These are phyloP conservation scores for Ogataea trehaloabstinens DNA, from an alignment of 805 yeast species.

Conservation along the genomic window DNA sequence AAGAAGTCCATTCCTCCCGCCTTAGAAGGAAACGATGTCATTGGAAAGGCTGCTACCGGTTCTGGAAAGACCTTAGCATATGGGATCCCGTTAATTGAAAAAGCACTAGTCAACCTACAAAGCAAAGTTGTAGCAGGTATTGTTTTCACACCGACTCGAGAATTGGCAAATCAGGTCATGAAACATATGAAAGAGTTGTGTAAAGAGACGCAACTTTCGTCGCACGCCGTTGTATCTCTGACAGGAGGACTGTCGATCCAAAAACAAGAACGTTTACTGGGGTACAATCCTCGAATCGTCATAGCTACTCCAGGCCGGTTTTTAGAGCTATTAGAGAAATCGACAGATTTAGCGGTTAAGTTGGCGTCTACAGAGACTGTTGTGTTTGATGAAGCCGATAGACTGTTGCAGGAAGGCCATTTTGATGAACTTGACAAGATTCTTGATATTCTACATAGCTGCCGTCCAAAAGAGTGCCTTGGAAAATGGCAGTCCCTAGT, in stretches of 20 bases:
- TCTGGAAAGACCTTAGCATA: conserved; percentile 97
- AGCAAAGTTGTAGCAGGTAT: conserved; percentile 61
- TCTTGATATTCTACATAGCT: conserved; percentile 57
- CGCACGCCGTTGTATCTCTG: conserved; percentile 60
- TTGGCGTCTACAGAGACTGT: conserved; percentile 46
- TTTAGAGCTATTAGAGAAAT: conserved; percentile 73
- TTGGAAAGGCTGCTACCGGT: conserved; percentile 97
- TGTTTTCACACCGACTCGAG: conserved; percentile 93
- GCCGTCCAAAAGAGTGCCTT: conserved; percentile 40
- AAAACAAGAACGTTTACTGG: conserved; percentile 81
- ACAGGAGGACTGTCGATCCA: conserved; percentile 96
- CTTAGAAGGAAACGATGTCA: conserved; percentile 70
- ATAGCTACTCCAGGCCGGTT: conserved; percentile 97
- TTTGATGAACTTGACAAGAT: conserved; percentile 88
- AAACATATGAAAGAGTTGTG: conserved; percentile 66
- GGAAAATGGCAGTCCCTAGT: conserved; percentile 78
- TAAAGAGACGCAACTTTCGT: conserved; percentile 43
- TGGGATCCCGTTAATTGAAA: conserved; percentile 87
- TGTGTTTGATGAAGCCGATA: conserved; percentile 94
- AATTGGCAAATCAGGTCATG: conserved; percentile 89
- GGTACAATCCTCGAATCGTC: conserved; percentile 71
- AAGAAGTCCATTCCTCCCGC: conserved; percentile 70
- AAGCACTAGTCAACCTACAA: conserved; percentile 36
- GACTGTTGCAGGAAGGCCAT: conserved; percentile 92
- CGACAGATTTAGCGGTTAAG: conserved; percentile 41